phyloP scores from a whole-genome alignment of 306 rosid genomes.

The Argentina anserina region DNA sequence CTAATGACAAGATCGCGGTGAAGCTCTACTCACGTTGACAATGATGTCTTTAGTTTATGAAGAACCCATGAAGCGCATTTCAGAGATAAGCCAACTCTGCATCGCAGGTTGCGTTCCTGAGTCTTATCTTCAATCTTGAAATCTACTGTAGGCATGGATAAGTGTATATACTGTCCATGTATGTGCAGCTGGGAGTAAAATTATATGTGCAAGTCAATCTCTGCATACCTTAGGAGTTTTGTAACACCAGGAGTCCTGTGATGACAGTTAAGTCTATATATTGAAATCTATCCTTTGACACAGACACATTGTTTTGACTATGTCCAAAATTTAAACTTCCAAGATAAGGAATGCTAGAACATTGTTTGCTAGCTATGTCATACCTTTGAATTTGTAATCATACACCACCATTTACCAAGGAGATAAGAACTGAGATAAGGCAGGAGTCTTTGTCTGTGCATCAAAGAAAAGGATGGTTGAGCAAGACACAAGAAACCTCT shows the following conservation, averaged over 20 bases:
- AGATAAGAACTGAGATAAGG: background rate
- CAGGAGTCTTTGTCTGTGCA: background rate
- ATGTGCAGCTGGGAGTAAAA: background rate
- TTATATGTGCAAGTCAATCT: background rate
- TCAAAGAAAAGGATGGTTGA: background rate
- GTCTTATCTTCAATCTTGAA: slow-evolving; percentile 10
- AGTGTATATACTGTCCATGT: slow-evolving; percentile 4
- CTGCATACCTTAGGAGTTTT: background rate
- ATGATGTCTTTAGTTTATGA: background rate
- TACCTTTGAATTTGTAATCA: background rate
- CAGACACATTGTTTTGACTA: background rate
- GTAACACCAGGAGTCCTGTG: background rate
- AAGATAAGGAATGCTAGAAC: background rate
- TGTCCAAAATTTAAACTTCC: background rate
- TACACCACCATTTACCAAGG: background rate
- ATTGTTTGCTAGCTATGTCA: background rate
- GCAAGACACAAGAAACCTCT: slow-evolving; percentile 8
- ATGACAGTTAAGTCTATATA: background rate
- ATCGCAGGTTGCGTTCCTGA: background rate
- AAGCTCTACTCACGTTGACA: background rate
- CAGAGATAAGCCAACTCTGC: slow-evolving; percentile 5
- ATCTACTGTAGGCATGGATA: background rate
- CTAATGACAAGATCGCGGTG: background rate
- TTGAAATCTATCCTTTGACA: background rate
- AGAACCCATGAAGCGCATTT: background rate